A percentile compares a stretch with the other conserved stretches of the same genome.
Evolutionary conservation across 768 basidiomycete genomes (phyloP).

Genomic region (Boletus pseudo-olivaceus): DNA sequence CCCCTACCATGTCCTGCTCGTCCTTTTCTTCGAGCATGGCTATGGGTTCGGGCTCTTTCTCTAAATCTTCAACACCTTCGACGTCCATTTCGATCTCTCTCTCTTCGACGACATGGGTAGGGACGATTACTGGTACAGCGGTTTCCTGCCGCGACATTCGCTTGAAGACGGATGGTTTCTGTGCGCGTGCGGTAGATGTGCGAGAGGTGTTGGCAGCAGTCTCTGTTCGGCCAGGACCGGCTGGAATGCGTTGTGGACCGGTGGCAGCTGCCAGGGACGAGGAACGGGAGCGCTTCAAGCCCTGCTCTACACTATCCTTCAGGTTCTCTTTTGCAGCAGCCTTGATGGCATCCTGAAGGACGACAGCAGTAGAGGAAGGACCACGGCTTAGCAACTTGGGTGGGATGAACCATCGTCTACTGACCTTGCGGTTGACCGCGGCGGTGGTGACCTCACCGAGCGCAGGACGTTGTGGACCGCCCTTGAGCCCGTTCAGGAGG

Average conservation of each 20-base stretch:
- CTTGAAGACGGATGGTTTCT: conserved; percentile 36
- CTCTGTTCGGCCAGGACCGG: conserved; percentile 55
- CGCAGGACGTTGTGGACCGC: conserved; percentile 60
- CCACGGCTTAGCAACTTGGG: background rate
- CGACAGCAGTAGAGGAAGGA: background rate
- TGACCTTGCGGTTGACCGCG: conserved; percentile 74
- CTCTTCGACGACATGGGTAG: conserved; percentile 39
- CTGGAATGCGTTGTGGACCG: conserved; percentile 65
- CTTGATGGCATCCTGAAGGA: conserved; percentile 40
- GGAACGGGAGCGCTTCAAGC: conserved; percentile 56
- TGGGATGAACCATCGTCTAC: conserved; percentile 18
- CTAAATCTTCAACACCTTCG: conserved; percentile 35
- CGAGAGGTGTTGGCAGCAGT: conserved; percentile 41
- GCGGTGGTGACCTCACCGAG: conserved; percentile 79
- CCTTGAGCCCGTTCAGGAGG: conserved; percentile 45
- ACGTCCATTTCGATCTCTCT: conserved; percentile 65
- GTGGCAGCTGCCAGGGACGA: conserved; percentile 62
- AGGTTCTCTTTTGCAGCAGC: conserved; percentile 49
- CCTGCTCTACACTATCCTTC: conserved; percentile 56
- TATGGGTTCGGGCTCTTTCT: conserved; percentile 41
- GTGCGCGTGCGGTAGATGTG: conserved; percentile 23
- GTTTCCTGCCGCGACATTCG: conserved; percentile 41
- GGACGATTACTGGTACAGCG: conserved; percentile 41
- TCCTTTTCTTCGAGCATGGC: conserved; percentile 49
- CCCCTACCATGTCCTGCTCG: conserved; percentile 60